Evolutionary conservation across 805 yeast species (phyloP).

Genomic region (Wickerhamiella dianesei): DNA sequence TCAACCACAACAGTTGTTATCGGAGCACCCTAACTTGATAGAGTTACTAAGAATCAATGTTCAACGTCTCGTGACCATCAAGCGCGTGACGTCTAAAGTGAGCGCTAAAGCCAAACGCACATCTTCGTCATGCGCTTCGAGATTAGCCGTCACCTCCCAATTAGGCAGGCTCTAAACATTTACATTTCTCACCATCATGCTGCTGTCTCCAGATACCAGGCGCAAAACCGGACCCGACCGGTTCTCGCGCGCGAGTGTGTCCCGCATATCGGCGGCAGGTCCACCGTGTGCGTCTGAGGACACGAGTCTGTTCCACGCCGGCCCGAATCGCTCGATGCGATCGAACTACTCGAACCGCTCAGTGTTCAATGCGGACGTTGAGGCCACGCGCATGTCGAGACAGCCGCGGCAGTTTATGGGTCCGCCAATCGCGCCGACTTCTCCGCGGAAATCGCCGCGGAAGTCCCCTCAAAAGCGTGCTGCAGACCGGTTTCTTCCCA

Average conservation of each 20-base stretch:
- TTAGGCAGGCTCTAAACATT: background rate
- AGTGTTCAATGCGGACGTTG: background rate
- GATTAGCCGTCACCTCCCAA: too few relatives aligned
- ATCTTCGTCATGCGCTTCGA: background rate
- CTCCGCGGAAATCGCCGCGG: background rate
- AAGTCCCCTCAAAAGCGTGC: constrained; percentile 1
- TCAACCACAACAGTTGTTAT: too few relatives aligned
- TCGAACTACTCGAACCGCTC: background rate
- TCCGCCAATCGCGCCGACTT: background rate
- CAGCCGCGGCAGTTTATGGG: background rate
- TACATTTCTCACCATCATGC: too few relatives aligned
- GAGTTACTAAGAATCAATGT: too few relatives aligned
- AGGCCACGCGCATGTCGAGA: background rate
- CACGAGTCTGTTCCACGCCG: background rate
- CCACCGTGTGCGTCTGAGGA: background rate
- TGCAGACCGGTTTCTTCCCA: constrained; percentile 4
- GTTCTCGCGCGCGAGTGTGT: background rate
- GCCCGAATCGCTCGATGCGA: background rate
- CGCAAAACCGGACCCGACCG: too few relatives aligned
- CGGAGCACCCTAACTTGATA: too few relatives aligned
- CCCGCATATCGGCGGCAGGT: background rate
- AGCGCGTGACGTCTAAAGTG: too few relatives aligned
- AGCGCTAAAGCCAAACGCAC: too few relatives aligned
- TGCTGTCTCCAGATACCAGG: background rate
- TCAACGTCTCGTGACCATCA: too few relatives aligned